Conservation (phyloP, 2,329 filamentous ascomycete genomes). For the Rachicladosporium sp. region DNA sequence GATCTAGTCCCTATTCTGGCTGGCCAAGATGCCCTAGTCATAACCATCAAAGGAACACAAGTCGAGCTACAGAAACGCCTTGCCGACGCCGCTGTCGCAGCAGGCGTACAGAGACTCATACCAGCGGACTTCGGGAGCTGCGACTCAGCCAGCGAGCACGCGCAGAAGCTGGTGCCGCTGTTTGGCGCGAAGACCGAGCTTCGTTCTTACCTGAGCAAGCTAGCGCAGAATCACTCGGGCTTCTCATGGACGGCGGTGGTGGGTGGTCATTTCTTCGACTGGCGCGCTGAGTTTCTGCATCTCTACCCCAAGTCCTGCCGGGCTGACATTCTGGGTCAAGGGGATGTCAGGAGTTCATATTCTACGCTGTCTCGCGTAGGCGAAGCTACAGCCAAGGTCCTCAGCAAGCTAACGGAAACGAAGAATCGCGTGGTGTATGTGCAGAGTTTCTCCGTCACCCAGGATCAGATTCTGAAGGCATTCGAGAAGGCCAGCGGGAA, state of each 20-base stretch:
- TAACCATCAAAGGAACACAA: constrained; percentile 31
- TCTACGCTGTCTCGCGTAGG: constrained; percentile 42
- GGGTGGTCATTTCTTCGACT: constrained; percentile 50
- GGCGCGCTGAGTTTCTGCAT: constrained; percentile 43
- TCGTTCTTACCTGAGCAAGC: constrained; percentile 40
- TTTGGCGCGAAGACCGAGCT: constrained; percentile 38
- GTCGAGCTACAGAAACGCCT: constrained; percentile 37
- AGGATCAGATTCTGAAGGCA: constrained; percentile 43
- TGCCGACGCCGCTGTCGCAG: constrained; percentile 46
- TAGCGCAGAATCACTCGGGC: constrained; percentile 22
- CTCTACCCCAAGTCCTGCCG: constrained; percentile 39
- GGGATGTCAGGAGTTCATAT: constrained; percentile 39
- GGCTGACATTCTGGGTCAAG: constrained; percentile 45
- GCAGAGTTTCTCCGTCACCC: constrained; percentile 44
- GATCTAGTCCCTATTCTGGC: constrained; percentile 40
- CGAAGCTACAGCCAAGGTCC: constrained; percentile 38
- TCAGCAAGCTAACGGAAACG: constrained; percentile 39
- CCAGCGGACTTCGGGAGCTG: constrained; percentile 46
- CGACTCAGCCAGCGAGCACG: constrained; percentile 26
- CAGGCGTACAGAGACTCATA: constrained; percentile 49
- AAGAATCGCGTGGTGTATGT: constrained; percentile 48
- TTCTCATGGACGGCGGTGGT: constrained; percentile 51
- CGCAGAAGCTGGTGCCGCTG: constrained; percentile 34
- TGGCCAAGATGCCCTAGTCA: constrained; percentile 46
- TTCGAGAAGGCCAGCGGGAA: constrained; percentile 37